Base-by-base conservation (phyloP, 805 yeast genomes). In the Lachancea dasiensis region DNA sequence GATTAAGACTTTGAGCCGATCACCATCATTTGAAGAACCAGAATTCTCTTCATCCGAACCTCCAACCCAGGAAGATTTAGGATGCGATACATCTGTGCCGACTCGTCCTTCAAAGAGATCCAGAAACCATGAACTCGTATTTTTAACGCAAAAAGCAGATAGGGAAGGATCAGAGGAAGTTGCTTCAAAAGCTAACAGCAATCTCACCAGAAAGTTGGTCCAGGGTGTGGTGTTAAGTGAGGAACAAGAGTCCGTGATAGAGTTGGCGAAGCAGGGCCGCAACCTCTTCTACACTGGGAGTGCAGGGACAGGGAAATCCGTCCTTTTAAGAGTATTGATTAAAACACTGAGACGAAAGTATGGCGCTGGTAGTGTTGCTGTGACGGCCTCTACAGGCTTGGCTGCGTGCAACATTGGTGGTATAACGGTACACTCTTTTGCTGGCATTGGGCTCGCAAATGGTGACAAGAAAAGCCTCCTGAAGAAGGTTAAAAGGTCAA, bases 291-390 rank as follows among this genome's bases (percentile, higher is more conserved):
- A 85, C 57, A 92, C 98, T 0, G 98, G 98, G 35, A 86, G 97
- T 23, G 98, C 98, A 0, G 98, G 98, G 52, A 92, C 98, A 0
- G 98, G 98, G 55, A 92, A 92, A 56, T 90, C 98, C 1, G 81
- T 92, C 3, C 65, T 92, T n/a, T 64, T 92, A 35, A 71, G 73
- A 44, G 68, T 76, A 8, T 66, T 84, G 25, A 82, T 84, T 38
- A 72, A 73, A 49, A 60, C 68, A 0, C 55, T 84, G 38, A 68
- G 63, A 44, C 43, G 47, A 1, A 69, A 67, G 41, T 69, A 75
- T 54, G 68, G 71, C 0, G 45, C 46, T 0, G 44, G 40, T 6
- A 54, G 64, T 10, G 85, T 84, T 3, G 87, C 82, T 0, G 81
- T 84, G 1, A 82, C 92, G 0, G 94, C 94, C 0, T 82, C 92